These are phyloP conservation scores for Boletus fagicola DNA, from an alignment of 768 basidiomycete genomes.

Conservation along the genomic window DNA sequence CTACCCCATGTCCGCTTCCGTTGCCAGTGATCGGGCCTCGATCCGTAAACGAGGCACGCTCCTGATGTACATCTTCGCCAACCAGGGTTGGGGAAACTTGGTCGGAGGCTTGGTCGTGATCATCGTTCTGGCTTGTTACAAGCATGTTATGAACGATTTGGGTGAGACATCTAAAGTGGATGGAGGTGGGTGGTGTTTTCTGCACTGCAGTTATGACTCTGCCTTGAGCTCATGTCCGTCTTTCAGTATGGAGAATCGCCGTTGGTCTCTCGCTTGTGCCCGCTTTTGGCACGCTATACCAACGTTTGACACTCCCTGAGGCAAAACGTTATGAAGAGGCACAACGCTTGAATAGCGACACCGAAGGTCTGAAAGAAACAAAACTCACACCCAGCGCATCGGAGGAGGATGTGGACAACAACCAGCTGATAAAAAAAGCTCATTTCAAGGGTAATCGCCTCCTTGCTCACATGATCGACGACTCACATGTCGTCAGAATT, in stretches of 20 bases:
- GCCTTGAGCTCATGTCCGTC: background rate
- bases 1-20: no score
- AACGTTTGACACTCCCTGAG: constrained; percentile 71
- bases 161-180: constrained; percentile 64
- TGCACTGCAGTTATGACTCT: background rate
- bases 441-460: constrained; percentile 47
- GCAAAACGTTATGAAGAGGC: constrained; percentile 54
- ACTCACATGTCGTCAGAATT: constrained; percentile 45
- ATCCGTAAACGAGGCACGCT: constrained; percentile 68
- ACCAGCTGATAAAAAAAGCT: constrained; percentile 41
- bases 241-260: constrained; percentile 68
- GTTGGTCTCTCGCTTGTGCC: constrained; percentile 75
- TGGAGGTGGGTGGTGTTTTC: constrained; percentile 47
- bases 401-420: constrained; percentile 1
- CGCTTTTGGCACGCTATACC: constrained; percentile 71
- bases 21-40: constrained; percentile 65
- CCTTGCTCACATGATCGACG: background rate
- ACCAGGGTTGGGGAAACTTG: constrained; percentile 77
- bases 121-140: constrained; percentile 63
- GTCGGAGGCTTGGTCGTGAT: constrained; percentile 61
- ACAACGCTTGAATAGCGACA: constrained; percentile 29
- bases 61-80: constrained; percentile 74
- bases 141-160: constrained; percentile 56
- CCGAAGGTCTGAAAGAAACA: constrained; percentile 35
- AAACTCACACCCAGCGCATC: constrained; percentile 5